Conservation (phyloP, 1,139 yeast genomes). For the Kodamaea fungicola region DNA sequence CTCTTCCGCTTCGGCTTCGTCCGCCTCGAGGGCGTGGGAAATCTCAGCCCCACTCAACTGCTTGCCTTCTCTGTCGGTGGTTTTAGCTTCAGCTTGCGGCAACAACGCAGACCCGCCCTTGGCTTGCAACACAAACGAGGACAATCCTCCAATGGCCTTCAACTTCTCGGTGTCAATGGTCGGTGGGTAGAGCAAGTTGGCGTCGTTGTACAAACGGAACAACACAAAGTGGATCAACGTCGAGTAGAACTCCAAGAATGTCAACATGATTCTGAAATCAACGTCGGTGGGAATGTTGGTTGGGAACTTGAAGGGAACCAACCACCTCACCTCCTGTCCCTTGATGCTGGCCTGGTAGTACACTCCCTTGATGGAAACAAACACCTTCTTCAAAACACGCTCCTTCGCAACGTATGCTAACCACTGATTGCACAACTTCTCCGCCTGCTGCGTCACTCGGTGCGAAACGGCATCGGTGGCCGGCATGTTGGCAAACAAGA, state of each 20-base stretch:
- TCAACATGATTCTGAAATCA: slow-evolving; percentile 95
- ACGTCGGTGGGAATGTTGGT: slow-evolving; percentile 92
- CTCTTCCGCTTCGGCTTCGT: slow-evolving; percentile 36
- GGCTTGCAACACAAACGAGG: slow-evolving; percentile 65
- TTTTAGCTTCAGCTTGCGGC: slow-evolving; percentile 23
- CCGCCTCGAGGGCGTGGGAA: slow-evolving; percentile 51
- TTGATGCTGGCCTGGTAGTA: slow-evolving; percentile 86
- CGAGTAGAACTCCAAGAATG: slow-evolving; percentile 92
- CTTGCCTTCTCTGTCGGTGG: slow-evolving; percentile 33
- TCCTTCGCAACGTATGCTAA: slow-evolving; percentile 89
- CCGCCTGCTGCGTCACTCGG: slow-evolving; percentile 81
- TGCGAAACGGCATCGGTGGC: slow-evolving; percentile 83
- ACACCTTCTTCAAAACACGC: slow-evolving; percentile 77
- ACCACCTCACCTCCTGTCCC: slow-evolving; percentile 95
- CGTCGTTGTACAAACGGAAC: slow-evolving; percentile 79
- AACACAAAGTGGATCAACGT: slow-evolving; percentile 85
- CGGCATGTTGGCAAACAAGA: slow-evolving; percentile 91
- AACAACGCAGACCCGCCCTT: slow-evolving; percentile 41
- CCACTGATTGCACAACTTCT: slow-evolving; percentile 88
- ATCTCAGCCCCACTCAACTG: slow-evolving; percentile 44
- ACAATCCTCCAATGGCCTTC: slow-evolving; percentile 87
- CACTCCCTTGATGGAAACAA: slow-evolving; percentile 95
- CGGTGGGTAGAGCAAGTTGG: slow-evolving; percentile 89
- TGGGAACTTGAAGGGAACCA: slow-evolving; percentile 95
- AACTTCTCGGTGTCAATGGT: slow-evolving; percentile 65